Percentiles rank a stretch among this genome's conserved stretches.
Conservation (phyloP, 768 basidiomycete species). For the Naganishia friedmannii region DNA sequence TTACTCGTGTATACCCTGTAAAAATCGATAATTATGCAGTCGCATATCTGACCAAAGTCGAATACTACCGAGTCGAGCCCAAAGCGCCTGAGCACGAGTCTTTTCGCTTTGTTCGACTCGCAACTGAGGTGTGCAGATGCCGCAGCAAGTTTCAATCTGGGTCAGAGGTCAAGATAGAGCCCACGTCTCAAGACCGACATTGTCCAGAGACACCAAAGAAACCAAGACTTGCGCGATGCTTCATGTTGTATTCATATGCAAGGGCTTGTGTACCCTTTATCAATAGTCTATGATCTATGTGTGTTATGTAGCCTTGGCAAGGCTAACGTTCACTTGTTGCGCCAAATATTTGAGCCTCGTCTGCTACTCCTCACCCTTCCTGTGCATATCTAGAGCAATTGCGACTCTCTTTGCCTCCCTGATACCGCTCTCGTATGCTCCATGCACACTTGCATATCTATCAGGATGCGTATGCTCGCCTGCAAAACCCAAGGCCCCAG, state of each 20-base stretch:
- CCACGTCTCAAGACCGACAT: too few species aligned
- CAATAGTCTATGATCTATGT: background rate
- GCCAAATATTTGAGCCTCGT: background rate
- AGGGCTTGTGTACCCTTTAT: background rate
- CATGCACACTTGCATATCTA: constrained; percentile 27
- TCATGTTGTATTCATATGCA: too few species aligned
- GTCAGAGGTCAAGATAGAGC: too few species aligned
- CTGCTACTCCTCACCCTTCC: constrained; percentile 13
- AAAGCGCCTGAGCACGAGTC: too few species aligned
- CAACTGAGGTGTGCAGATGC: too few species aligned
- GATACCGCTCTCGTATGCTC: constrained; percentile 24
- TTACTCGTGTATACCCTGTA: background rate
- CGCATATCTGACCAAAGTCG: background rate
- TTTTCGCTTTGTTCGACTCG: too few species aligned
- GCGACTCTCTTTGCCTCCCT: constrained; percentile 24
- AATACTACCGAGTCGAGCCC: too few species aligned
- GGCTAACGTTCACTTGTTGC: background rate
- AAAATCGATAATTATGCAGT: background rate
- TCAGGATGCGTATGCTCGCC: constrained; percentile 53
- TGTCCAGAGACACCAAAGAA: too few species aligned
- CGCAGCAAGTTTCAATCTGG: too few species aligned
- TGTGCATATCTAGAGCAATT: constrained; percentile 11
- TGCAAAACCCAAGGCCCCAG: constrained; percentile 52
- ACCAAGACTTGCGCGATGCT: too few species aligned
- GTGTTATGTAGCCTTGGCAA: background rate